These are phyloP conservation scores for Neovahlkampfia damariscottae DNA, from an alignment of 78 protist species.

Conservation along the genomic window DNA sequence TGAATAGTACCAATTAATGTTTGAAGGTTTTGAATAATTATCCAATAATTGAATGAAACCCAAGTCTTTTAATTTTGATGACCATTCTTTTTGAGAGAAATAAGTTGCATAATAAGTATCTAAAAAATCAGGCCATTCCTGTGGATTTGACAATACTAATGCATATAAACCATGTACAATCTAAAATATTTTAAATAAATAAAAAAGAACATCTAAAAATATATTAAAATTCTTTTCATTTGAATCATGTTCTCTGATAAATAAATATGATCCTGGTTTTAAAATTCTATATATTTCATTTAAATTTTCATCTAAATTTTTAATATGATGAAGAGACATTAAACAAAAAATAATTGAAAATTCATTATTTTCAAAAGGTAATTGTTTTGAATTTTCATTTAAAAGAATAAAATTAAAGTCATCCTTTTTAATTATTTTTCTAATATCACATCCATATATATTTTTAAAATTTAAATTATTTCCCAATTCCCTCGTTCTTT, in stretches of 20 bases:
- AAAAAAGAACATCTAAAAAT: slow-evolving; percentile 3
- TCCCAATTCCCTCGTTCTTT: too few species aligned
- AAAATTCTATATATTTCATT: neutral
- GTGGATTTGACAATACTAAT: neutral
- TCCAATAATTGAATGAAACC: too few species aligned
- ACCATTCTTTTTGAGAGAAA: neutral
- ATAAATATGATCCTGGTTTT: slow-evolving; percentile 7
- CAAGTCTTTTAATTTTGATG: too few species aligned
- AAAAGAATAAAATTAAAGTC: neutral
- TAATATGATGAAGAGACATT: neutral
- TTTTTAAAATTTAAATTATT: neutral
- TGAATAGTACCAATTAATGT: too few species aligned
- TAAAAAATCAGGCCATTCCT: neutral
- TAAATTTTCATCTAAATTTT: neutral
- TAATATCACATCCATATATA: neutral
- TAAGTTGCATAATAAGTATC: neutral
- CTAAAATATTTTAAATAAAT: too few species aligned
- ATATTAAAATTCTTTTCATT: neutral
- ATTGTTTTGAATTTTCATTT: neutral
- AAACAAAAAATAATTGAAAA: neutral
- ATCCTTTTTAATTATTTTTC: neutral
- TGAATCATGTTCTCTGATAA: slow-evolving; percentile 8
- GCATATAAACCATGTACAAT: slow-evolving; percentile 2
- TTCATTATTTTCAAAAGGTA: neutral
- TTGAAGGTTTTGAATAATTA: too few species aligned